A percentile compares a stretch with the other conserved stretches of the same genome.
Conservation (phyloP, 2,329 filamentous ascomycete species). For the Penicillium paneum region DNA sequence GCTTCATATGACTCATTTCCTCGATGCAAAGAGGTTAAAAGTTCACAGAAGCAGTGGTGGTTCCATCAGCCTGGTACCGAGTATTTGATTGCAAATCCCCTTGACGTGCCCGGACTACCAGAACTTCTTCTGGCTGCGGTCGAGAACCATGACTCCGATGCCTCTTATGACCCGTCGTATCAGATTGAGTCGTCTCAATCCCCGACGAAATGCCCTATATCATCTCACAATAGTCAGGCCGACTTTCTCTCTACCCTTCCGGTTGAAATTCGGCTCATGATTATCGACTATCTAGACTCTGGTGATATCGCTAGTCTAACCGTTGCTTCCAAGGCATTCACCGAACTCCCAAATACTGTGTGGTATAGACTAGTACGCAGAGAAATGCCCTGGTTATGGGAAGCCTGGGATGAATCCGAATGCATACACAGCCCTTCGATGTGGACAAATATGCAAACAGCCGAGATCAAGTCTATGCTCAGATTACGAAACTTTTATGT, state of each 20-base stretch:
- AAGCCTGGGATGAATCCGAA: slow-evolving; percentile 11
- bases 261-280: slow-evolving; percentile 2
- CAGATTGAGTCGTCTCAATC: background rate
- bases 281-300: slow-evolving; percentile 2
- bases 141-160: background rate
- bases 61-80: slow-evolving; percentile 5
- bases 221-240: too few relatives aligned
- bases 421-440: slow-evolving; percentile 1
- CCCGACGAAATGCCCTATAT: background rate
- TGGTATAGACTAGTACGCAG: slow-evolving; percentile 14
- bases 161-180: too few relatives aligned
- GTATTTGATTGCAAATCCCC: slow-evolving; percentile 17
- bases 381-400: slow-evolving; percentile 23
- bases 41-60: slow-evolving; percentile 11
- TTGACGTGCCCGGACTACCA: slow-evolving; percentile 10
- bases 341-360: slow-evolving; percentile 7
- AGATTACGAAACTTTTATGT: background rate
- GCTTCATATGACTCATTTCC: slow-evolving; percentile 4
- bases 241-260: slow-evolving; percentile 6
- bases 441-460: slow-evolving; percentile 10
- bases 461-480: background rate
- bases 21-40: slow-evolving; percentile 3
- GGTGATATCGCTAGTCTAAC: slow-evolving; percentile 7
- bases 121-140: slow-evolving; percentile 3
- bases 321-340: slow-evolving; percentile 10